phyloP scores from a whole-genome alignment of 257 asterid species.

The Solanum phureja region DNA sequence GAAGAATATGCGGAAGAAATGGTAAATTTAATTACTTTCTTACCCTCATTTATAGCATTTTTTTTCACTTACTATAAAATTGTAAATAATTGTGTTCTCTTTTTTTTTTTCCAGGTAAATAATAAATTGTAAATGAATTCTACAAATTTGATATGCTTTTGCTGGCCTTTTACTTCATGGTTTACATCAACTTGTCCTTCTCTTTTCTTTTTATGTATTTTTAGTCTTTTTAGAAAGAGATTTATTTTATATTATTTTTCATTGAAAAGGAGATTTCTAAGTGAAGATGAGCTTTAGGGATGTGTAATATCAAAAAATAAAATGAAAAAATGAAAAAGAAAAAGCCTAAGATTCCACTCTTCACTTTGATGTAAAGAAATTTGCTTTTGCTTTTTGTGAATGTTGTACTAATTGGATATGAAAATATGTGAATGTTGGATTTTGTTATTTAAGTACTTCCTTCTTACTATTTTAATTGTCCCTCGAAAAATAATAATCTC shows the following conservation, averaged over 20 bases:
- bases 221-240: constrained; percentile 4
- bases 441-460: not conserved
- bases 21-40: constrained; percentile 18
- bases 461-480: not conserved
- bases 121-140: constrained; percentile 23
- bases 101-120: constrained; percentile 53
- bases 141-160: not conserved
- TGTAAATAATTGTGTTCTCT: not conserved
- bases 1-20: constrained; percentile 41
- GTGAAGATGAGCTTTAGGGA: not conserved
- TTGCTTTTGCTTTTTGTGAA: constrained; percentile 16
- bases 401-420: not conserved
- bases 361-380: constrained; percentile 25
- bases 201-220: constrained; percentile 7
- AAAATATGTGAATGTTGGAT: not conserved
- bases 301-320: not conserved
- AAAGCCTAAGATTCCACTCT: constrained; percentile 21
- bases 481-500: not conserved
- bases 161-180: constrained; percentile 17
- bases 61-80: not conserved
- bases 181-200: constrained; percentile 21
- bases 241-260: not conserved
- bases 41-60: not conserved
- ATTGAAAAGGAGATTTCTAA: not conserved
- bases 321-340: not conserved